Base-by-base conservation (phyloP, 2,329 filamentous ascomycete genomes). In the Venturia aucupariae region DNA sequence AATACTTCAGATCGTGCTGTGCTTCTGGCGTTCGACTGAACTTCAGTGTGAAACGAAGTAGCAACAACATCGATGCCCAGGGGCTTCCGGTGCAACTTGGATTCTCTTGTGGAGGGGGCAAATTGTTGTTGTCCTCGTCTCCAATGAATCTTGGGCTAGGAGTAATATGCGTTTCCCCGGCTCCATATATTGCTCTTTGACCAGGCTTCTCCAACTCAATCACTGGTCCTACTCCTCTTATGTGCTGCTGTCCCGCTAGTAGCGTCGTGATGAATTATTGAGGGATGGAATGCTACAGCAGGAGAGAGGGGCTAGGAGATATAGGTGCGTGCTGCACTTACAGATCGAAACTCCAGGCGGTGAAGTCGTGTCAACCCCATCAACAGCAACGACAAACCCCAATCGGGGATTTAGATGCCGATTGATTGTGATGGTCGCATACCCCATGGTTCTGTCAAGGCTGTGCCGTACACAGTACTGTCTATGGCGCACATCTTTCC, bases 171-270 rank as follows among this genome's bases (percentile, higher is more conserved):
- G 51, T 35, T 57, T 27, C 30, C 17, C 51, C 51, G 17, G 30
- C 51, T 35, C 51, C 51, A 35, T 57, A 35, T 32, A 35, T 32
- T 35, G 27, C 27, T n/a, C 27, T 35, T 57, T 19, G 35, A n/a
- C 27, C 30, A 57, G 17, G 1, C 27, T 35, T 19, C 30, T 32
- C 51, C 17, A 10, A 15, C 24, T n/a, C 15, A 57, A 22, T 10
- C 51, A 27, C 27, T 35, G 27, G 19, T 17, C n/a, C 19, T 57
- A 22, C 51, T 57, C 19, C 30, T 57, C 27, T 32, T 35, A 57
- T 30, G 22, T 51, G 46, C 51, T 57, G 51, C 30, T 57, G 51
- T 57, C 51, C 51, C 51, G 35, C 51, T 57, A 35, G 35, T n/a
- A 57, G 27, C 17, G 51, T 15, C 27, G 4, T 35, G 51, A 35